Evolutionary conservation across 2,329 filamentous ascomycete species (phyloP).

Genomic region (Phyllosticta citribraziliensis): DNA sequence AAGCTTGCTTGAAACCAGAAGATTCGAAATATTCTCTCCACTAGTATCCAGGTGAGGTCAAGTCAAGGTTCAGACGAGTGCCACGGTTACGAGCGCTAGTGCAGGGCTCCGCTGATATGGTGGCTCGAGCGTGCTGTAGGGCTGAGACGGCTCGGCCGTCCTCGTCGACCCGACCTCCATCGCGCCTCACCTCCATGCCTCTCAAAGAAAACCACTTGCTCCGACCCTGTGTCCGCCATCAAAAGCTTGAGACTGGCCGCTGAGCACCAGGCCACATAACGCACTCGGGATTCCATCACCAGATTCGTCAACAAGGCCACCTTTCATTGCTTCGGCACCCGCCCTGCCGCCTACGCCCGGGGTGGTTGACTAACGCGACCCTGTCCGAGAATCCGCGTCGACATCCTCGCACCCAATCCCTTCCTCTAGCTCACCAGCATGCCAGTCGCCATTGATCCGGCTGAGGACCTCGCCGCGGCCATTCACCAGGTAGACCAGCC

Average conservation of each 20-base stretch:
- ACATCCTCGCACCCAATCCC: not conserved
- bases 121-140: not conserved
- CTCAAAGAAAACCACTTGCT: not conserved
- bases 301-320: not conserved
- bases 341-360: not conserved
- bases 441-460: conserved; percentile 31
- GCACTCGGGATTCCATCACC: not conserved
- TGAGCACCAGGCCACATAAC: not conserved
- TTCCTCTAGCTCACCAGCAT: conserved; percentile 13
- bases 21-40: not conserved
- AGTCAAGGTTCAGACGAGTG: not conserved
- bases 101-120: not conserved
- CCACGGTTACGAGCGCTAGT: not conserved
- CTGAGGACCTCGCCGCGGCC: conserved; percentile 38
- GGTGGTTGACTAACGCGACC: not conserved
- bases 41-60: not conserved
- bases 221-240: not conserved
- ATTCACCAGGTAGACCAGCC: conserved; percentile 39
- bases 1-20: not conserved
- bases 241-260: not conserved
- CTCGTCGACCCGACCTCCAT: not conserved
- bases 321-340: not conserved
- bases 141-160: not conserved
- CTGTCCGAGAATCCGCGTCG: not conserved
- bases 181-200: not conserved